These are phyloP conservation scores for Fagopyrum esculentum DNA, from an alignment of 148 eudicot genomes.

Conservation along the genomic window DNA sequence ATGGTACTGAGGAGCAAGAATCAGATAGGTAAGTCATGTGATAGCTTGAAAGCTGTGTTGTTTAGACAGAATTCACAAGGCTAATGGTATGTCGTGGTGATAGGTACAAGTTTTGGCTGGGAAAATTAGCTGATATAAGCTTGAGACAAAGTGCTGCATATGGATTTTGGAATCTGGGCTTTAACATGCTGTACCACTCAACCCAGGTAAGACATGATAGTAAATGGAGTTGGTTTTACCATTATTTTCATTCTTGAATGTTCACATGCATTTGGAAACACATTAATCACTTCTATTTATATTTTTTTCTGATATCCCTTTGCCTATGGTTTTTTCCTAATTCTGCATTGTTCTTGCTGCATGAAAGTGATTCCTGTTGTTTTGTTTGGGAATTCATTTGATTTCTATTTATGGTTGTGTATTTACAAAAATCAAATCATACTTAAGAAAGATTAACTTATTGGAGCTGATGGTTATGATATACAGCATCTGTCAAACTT, in stretches of 20 bases:
- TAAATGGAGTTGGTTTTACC: background rate
- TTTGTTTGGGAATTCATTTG: background rate
- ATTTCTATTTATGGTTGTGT: background rate
- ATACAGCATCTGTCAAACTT: background rate
- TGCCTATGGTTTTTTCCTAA: background rate
- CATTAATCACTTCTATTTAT: background rate
- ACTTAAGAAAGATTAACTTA: background rate
- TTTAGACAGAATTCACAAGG: constrained; percentile 7
- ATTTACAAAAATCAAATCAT: background rate
- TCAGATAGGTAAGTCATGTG: constrained; percentile 49
- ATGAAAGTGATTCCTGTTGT: background rate
- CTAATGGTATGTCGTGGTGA: constrained; percentile 15
- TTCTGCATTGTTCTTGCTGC: background rate
- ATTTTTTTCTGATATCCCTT: background rate
- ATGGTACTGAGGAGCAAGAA: constrained; percentile 92
- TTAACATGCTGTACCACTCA: constrained; percentile 84
- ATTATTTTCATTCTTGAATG: background rate
- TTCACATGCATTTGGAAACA: background rate
- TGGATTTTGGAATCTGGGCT: constrained; percentile 91
- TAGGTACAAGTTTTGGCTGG: constrained; percentile 81
- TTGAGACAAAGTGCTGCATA: constrained; percentile 91
- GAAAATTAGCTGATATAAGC: constrained; percentile 75
- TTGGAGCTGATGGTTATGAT: background rate
- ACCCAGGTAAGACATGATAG: constrained; percentile 56
- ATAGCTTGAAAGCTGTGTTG: background rate